These are phyloP conservation scores for Penicillium coffeae DNA, from an alignment of 495 filamentous ascomycete species.

Conservation along the genomic window DNA sequence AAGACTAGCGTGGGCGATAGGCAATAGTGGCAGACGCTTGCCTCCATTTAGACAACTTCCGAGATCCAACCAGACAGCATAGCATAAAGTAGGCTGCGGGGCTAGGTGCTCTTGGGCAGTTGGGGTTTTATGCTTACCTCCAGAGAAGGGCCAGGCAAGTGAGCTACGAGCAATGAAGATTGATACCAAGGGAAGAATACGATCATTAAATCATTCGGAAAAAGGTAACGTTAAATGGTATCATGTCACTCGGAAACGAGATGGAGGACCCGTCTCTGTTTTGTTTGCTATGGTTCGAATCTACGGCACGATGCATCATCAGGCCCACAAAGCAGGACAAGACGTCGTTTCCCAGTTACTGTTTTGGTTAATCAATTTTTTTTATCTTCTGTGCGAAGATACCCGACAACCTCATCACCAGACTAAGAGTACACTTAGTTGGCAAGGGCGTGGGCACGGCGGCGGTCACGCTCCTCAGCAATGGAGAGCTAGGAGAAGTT, in stretches of 20 bases:
- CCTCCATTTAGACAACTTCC: no score
- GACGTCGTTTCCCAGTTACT: conserved; percentile 36
- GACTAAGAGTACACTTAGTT: conserved; percentile 47
- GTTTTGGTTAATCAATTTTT: conserved; percentile 31
- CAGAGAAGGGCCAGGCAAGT: neutral
- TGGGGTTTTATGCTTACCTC: neutral
- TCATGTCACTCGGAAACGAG: conserved; percentile 36
- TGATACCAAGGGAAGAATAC: conserved; percentile 15
- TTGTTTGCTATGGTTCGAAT: conserved; percentile 35
- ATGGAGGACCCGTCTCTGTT: conserved; percentile 21
- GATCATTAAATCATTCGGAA: conserved; percentile 31
- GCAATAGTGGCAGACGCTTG: no score
- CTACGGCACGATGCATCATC: conserved; percentile 38
- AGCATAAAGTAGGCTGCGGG: no score
- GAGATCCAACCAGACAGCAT: no score
- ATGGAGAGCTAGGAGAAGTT: conserved; percentile 66
- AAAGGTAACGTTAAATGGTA: conserved; percentile 33
- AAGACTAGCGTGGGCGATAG: no score
- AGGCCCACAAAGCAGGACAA: conserved; percentile 42
- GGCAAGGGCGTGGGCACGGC: conserved; percentile 74
- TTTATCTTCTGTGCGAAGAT: conserved; percentile 16
- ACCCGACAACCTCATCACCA: conserved; percentile 17
- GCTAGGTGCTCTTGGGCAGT: no score
- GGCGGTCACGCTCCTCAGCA: conserved; percentile 95
- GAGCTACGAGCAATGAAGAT: neutral